Evolutionary conservation across 176 grass and related monocot species (phyloP), one percentile per base, ranked within the genome.

Genomic region (Raddia guianensis): DNA sequence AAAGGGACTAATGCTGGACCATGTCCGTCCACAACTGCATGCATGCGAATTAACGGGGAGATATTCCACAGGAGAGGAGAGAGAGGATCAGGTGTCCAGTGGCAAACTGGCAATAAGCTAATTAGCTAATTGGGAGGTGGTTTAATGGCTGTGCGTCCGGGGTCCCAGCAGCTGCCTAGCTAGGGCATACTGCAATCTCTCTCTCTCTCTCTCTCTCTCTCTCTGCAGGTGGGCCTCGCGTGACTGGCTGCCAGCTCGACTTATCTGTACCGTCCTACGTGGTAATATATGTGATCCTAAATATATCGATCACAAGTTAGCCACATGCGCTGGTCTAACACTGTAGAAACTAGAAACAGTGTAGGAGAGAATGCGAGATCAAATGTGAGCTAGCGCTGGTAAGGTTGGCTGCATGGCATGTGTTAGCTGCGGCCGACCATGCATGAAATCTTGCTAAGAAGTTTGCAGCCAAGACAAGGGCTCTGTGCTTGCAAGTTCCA

Each of bases 131-230:
- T 55, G 71, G 50, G 71, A 56, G 71, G 71, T 73, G 71, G 71
- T 73, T 73, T 73, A 73, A 57, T 57, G 34, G 52, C 72, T 74
- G 72, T 74, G 52, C 51, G 6, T 16, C 52, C 42, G 70, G 70
- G 67, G 71, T 50, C 70, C 70, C 10, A 49, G 14, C 37, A 2
- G 37, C 37, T 40, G 37, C 3, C 37, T 40, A 40, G 37, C 37
- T 40, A 40, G 27, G 48, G 51, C 34, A 67, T 14, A 14, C 37
- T 40, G 37, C 37, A 40, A 40, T 18, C 34, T 15, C 42, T 74
- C 20, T 4, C 51, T 57, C 32, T 74, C 71, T 18, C 34, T 15
- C 42, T 74, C 20, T 4, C 51, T 57, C 32, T 74, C 71, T 12
- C 27, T 3, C 51, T 58, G 72, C 52, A 3, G 2, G 50, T 57